These are phyloP conservation scores for Castanea crenata DNA, from an alignment of 306 rosid genomes.

Conservation along the genomic window DNA sequence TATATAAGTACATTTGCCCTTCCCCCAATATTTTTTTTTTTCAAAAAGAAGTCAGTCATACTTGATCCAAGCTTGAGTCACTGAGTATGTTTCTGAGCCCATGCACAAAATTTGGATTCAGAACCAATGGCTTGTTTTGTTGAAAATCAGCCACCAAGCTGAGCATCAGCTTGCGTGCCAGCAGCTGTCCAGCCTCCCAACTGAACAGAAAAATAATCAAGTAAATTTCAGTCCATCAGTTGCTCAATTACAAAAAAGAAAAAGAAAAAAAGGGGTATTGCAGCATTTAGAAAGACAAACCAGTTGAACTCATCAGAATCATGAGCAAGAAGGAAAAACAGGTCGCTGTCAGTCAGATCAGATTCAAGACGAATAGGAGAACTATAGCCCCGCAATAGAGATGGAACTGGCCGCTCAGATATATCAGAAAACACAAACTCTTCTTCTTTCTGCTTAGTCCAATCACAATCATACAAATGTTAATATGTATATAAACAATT, in stretches of 20 bases:
- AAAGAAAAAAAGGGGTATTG: background rate
- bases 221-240: conserved; percentile 19
- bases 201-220: conserved; percentile 41
- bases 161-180: conserved; percentile 89
- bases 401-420: conserved; percentile 86
- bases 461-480: conserved; percentile 12
- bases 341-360: conserved; percentile 70
- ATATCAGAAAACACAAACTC: conserved; percentile 79
- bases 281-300: conserved; percentile 50
- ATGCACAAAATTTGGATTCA: conserved; percentile 65
- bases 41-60: conserved; percentile 21
- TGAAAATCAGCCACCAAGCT: conserved; percentile 77
- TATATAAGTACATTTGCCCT: conserved; percentile 13
- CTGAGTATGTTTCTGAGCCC: conserved; percentile 68
- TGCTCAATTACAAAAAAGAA: conserved; percentile 2
- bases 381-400: conserved; percentile 86
- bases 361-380: conserved; percentile 93
- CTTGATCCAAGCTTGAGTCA: conserved; percentile 86
- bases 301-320: conserved; percentile 96
- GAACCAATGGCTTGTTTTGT: conserved; percentile 72
- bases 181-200: conserved; percentile 98
- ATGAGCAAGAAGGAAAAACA: conserved; percentile 86
- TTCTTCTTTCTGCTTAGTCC: conserved; percentile 72
- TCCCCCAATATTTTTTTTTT: background rate
- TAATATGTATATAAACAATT: conserved; percentile 3